These are phyloP conservation scores for Epichloe scottii DNA, from an alignment of 2,329 filamentous ascomycete species.

Conservation along the genomic window DNA sequence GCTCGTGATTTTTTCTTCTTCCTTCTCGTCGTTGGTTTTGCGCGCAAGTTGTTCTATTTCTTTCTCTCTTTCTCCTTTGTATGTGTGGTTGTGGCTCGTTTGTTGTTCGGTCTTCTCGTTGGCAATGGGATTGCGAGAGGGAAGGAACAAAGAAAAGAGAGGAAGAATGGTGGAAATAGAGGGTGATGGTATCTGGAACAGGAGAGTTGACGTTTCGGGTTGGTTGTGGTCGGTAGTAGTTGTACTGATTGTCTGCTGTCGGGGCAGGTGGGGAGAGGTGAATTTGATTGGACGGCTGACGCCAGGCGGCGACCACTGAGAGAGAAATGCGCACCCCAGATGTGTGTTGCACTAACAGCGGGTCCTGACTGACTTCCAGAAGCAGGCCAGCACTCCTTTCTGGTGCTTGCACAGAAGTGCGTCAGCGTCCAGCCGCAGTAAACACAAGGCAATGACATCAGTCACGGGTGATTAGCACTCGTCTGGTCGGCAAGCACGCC, in stretches of 20 bases:
- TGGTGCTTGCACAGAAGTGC: no score
- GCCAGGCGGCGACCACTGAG: no score
- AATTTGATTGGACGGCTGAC: conserved; percentile 12
- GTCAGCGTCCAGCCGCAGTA: no score
- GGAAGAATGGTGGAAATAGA: no score
- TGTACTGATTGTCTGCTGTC: not conserved
- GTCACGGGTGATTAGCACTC: no score
- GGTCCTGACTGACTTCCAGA: not conserved
- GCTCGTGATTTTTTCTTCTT: not conserved
- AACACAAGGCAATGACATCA: no score
- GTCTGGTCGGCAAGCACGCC: no score
- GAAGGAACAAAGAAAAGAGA: no score
- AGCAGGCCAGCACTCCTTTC: no score
- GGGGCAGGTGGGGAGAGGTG: conserved; percentile 12
- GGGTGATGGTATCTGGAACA: no score
- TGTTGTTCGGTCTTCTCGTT: not conserved
- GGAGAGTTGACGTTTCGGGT: not conserved
- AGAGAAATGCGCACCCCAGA: not conserved
- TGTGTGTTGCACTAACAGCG: conserved; percentile 3
- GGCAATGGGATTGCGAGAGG: no score
- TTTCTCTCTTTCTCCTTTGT: no score
- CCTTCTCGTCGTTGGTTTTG: not conserved
- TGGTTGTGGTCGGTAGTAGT: not conserved
- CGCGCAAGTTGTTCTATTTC: not conserved
- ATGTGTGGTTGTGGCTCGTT: not conserved